Percentiles rank a stretch among this genome's conserved stretches.
Conservation (phyloP, 805 yeast species). For the Grigorovia transvaalensis region DNA sequence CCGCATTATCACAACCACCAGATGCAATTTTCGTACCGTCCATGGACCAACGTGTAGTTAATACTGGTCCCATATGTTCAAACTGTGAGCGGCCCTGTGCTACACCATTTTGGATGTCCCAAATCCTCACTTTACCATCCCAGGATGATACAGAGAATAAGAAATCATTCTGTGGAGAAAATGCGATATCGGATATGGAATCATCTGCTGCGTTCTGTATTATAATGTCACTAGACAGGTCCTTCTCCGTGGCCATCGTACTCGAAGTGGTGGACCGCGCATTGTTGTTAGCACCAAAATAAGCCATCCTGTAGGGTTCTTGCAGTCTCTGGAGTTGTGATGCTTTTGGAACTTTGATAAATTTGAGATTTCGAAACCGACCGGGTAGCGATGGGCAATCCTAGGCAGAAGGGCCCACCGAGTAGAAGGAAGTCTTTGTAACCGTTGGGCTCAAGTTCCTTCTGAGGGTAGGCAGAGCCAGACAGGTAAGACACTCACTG, state of each 20-base stretch:
- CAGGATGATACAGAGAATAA: slow-evolving; percentile 73
- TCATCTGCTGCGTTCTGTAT: slow-evolving; percentile 85
- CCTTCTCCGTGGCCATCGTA: slow-evolving; percentile 25
- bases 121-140: slow-evolving; percentile 91
- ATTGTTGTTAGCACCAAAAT: neutral
- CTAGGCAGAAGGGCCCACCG: no score
- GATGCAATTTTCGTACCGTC: slow-evolving; percentile 84
- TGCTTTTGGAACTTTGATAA: neutral
- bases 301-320: neutral
- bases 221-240: slow-evolving; percentile 55
- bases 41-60: slow-evolving; percentile 67
- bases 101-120: slow-evolving; percentile 73
- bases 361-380: no score
- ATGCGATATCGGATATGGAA: slow-evolving; percentile 70
- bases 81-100: slow-evolving; percentile 82
- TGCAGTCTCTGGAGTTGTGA: neutral
- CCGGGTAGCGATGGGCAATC: no score
- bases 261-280: slow-evolving; percentile 10
- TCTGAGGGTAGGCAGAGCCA: no score
- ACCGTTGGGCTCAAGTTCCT: no score
- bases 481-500: no score
- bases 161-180: slow-evolving; percentile 78
- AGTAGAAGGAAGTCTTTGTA: no score
- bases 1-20: slow-evolving; percentile 88
- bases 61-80: slow-evolving; percentile 83